Evolutionary conservation across 768 basidiomycete species (phyloP), one percentile per base, ranked within the genome.

Genomic region (Leccinum barrowsii): DNA sequence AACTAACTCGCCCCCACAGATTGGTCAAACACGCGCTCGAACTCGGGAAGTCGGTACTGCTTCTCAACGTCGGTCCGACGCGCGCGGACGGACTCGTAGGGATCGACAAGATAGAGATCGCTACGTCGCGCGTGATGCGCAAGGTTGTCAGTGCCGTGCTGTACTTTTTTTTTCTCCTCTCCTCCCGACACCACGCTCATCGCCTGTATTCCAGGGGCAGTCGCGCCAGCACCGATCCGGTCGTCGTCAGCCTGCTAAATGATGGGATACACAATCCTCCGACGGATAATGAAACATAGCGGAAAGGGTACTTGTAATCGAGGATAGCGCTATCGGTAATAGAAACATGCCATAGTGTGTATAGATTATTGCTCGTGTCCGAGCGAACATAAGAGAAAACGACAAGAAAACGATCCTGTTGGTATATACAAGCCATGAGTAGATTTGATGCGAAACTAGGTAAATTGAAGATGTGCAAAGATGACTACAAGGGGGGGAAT

Each of bases 21-120:
- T 74, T 98, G 30, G 77, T 95, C 50, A 92, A 88, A 70, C 87
- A 84, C 63, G 93, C 94, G 1, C 69, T 89, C 5, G 84, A 90
- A 59, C 75, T 85, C 15, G 77, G 80, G 21, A 96, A 93, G 73
- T 87, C 88, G 0, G 85, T 94, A 5, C 73, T 96, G 57, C 77
- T 95, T 49, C 77, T 98, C 52, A 96, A 97, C 63, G 75, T 92
- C 21, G 96, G 96, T 7, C 94, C 94, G 3, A 89, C 92, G 2
- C 83, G 96, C 44, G 95, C 89, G 2, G 96, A 98, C 68, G 75
- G 72, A 26, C 66, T 87, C 44, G 68, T 75, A 5, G 88, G 82
- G 7, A 74, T 96, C 52, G 85, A 89, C 62, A 92, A 94, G 74
- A 79, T 97, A 58, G 91, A 95, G 59, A 78, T 90, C 58, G 74